Percentiles rank a stretch among this genome's conserved stretches.
phyloP scores from a whole-genome alignment of 2,329 filamentous ascomycete species.

The Penicillium crustosum region DNA sequence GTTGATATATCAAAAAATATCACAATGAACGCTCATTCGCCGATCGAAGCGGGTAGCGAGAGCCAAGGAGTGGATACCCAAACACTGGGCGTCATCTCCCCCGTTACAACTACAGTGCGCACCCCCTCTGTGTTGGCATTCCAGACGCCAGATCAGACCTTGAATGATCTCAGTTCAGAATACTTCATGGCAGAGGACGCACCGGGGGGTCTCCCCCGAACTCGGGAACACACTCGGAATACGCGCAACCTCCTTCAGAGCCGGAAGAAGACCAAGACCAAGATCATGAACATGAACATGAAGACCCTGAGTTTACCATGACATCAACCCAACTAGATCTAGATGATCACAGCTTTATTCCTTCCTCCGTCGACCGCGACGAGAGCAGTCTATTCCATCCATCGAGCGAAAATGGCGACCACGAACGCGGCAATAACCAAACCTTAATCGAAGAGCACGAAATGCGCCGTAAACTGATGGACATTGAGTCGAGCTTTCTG shows the following conservation, averaged over 20 bases:
- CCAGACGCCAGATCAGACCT: slow-evolving; percentile 34
- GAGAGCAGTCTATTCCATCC: slow-evolving; percentile 35
- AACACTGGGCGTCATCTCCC: slow-evolving; percentile 33
- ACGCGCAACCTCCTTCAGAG: slow-evolving; percentile 10
- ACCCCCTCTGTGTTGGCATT: slow-evolving; percentile 27
- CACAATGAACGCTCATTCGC: slow-evolving; percentile 17
- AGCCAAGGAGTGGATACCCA: slow-evolving; percentile 26
- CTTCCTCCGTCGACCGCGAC: slow-evolving; percentile 36
- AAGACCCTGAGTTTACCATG: slow-evolving; percentile 20
- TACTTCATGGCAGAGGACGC: slow-evolving; percentile 35
- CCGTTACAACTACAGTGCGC: slow-evolving; percentile 23
- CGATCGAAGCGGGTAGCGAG: slow-evolving; percentile 20
- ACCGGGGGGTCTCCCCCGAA: slow-evolving; percentile 27
- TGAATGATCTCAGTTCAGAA: slow-evolving; percentile 30
- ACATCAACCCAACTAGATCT: slow-evolving; percentile 20
- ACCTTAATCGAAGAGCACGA: slow-evolving; percentile 56
- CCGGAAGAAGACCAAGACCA: slow-evolving; percentile 16
- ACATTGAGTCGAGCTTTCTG: slow-evolving; percentile 64
- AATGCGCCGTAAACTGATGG: slow-evolving; percentile 60
- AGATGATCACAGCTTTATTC: slow-evolving; percentile 32
- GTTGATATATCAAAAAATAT: not conserved
- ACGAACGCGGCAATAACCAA: slow-evolving; percentile 39
- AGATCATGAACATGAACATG: slow-evolving; percentile 14
- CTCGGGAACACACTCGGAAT: slow-evolving; percentile 14
- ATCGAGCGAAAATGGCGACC: slow-evolving; percentile 35